phyloP scores from a whole-genome alignment of 78 protist genomes.

The Isochrysis galbana region DNA sequence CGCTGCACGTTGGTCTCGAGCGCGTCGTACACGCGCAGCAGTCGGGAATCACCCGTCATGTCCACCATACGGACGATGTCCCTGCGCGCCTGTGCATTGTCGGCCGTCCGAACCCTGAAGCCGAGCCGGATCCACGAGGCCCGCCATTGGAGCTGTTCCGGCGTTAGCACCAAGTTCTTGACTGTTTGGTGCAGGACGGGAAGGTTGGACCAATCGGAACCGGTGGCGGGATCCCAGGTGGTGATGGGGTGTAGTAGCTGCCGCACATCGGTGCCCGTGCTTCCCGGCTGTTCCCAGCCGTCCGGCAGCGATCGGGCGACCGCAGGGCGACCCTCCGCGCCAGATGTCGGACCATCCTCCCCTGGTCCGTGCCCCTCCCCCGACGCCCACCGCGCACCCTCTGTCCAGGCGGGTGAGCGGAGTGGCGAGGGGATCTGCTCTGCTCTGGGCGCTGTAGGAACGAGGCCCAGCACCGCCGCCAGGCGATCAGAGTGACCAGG shows the following conservation, averaged over 20 bases:
- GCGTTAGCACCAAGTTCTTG: neutral
- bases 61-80: neutral
- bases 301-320: too few relatives aligned
- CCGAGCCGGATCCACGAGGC: neutral
- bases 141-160: neutral
- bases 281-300: too few relatives aligned
- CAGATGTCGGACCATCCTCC: neutral
- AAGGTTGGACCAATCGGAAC: too few relatives aligned
- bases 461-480: neutral
- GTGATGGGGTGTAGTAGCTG: too few relatives aligned
- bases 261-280: too few relatives aligned
- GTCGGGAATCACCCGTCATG: neutral
- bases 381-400: neutral
- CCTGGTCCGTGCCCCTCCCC: neutral
- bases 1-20: slow-evolving; percentile 14
- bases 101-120: neutral
- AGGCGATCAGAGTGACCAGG: neutral
- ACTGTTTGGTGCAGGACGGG: slow-evolving; percentile 4
- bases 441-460: neutral
- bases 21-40: slow-evolving; percentile 10
- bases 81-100: neutral
- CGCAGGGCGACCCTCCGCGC: neutral
- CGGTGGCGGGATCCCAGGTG: too few relatives aligned
- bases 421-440: neutral
- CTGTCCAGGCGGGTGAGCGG: neutral